Percentiles rank a stretch among this genome's conserved stretches.
Evolutionary conservation across 2,329 filamentous ascomycete species (phyloP).

Genomic region (Epichloe baconii): DNA sequence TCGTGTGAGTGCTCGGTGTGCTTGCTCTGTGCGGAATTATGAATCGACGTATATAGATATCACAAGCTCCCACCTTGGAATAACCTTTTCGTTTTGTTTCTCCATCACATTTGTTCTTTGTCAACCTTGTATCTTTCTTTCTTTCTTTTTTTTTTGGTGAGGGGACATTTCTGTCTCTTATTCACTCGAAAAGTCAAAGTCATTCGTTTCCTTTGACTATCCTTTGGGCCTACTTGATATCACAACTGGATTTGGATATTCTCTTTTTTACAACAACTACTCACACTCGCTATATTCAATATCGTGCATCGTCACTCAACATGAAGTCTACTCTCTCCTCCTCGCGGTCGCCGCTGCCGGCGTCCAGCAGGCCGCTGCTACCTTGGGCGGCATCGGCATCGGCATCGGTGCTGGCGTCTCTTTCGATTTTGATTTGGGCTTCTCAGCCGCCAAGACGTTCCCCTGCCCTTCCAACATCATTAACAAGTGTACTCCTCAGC

Average conservation of each 20-base stretch:
- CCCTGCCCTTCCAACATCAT: constrained; percentile 56
- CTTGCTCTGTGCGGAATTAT: background rate
- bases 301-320: constrained; percentile 11
- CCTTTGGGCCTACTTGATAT: constrained; percentile 15
- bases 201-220: constrained; percentile 42
- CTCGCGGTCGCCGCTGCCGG: constrained; percentile 38
- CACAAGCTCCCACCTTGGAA: background rate
- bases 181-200: constrained; percentile 31
- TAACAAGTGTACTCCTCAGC: constrained; percentile 63
- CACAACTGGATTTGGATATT: constrained; percentile 10
- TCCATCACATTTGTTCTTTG: background rate
- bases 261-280: background rate
- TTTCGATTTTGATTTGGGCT: constrained; percentile 5
- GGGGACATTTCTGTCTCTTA: background rate
- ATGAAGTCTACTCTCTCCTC: constrained; percentile 39
- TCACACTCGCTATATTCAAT: constrained; percentile 6
- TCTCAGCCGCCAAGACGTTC: constrained; percentile 34
- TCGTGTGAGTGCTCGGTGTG: background rate
- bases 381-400: constrained; percentile 15
- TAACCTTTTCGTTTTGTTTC: background rate
- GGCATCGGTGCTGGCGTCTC: constrained; percentile 5
- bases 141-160: constrained; percentile 9
- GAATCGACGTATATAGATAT: constrained; percentile 3
- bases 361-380: constrained; percentile 36
- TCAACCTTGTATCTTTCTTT: background rate